These are phyloP conservation scores for Coleophoma eucalyptorum DNA, from an alignment of 2,329 filamentous ascomycete genomes.

Conservation along the genomic window DNA sequence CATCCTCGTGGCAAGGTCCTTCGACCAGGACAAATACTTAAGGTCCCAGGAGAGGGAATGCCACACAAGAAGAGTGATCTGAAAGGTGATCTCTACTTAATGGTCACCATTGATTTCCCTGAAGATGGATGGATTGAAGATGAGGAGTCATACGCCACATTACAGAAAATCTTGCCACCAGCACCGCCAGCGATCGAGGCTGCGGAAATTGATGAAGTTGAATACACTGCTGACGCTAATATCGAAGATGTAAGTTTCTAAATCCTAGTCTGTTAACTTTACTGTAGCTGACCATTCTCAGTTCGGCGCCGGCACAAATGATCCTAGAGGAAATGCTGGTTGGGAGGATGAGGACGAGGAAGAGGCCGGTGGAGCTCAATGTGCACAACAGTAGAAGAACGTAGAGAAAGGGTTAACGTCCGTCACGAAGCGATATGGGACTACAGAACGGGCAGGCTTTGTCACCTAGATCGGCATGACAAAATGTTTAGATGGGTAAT, in stretches of 20 bases:
- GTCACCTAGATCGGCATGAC: background rate
- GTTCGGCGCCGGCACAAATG: slow-evolving; percentile 70
- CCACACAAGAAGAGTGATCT: slow-evolving; percentile 80
- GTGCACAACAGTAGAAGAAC: slow-evolving; percentile 33
- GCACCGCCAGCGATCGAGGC: slow-evolving; percentile 58
- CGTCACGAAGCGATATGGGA: background rate
- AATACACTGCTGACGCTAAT: slow-evolving; percentile 78
- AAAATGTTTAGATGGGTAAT: background rate
- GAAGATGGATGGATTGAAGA: slow-evolving; percentile 78
- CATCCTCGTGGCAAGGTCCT: slow-evolving; percentile 80
- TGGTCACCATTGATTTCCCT: slow-evolving; percentile 85
- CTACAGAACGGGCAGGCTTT: background rate
- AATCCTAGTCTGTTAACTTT: slow-evolving; percentile 2
- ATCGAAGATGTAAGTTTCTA: slow-evolving; percentile 65
- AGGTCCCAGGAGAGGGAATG: slow-evolving; percentile 90
- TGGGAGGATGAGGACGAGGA: slow-evolving; percentile 70
- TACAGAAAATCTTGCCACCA: slow-evolving; percentile 72
- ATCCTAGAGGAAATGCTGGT: slow-evolving; percentile 59
- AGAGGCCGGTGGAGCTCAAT: slow-evolving; percentile 59
- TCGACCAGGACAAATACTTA: slow-evolving; percentile 79
- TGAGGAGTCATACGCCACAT: slow-evolving; percentile 63
- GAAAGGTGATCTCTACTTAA: slow-evolving; percentile 83
- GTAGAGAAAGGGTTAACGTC: background rate
- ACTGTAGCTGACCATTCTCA: slow-evolving; percentile 30
- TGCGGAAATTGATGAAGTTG: slow-evolving; percentile 80